Evolutionary conservation across 495 filamentous ascomycete species (phyloP), one percentile per base, ranked within the genome.

Genomic region (Daldinia vernicosa): DNA sequence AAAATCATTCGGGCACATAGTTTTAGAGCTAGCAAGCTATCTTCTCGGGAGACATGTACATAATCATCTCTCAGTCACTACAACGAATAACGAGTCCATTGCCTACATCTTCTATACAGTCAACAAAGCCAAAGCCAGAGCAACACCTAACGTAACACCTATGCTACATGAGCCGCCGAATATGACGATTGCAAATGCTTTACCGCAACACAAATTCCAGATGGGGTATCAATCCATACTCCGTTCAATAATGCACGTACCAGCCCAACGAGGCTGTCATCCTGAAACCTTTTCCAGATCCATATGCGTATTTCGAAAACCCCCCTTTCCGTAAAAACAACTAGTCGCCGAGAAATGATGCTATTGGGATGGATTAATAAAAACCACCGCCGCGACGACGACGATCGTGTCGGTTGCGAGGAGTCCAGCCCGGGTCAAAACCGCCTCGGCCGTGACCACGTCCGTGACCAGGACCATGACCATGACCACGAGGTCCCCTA

Each of bases 401-500:
- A 47, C 76, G 71, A 30, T 74, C 72, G 15, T 71, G 67, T 14
- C 72, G 72, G 51, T 68, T 71, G 35, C 70, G 70, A 9, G 70
- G 66, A 12, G 39, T 67, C 63, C 74, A 69, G 7, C 67, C 67
- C 5, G 66, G 57, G 17, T 73, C 70, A 39, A 70, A 72, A n/a
- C 73, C 63, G n/a, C 75, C 75, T 22, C 75, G 67, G 26, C 74
- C 60, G 45, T 71, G 75, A n/a, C 76, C 75, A 30, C 70, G 74
- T 45, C 76, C 76, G 26, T 72, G 70, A 1, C 69, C 61, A 22
- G 60, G 69, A 37, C 74, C 60, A 43, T 71, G 74, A 6, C 76
- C 75, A 40, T 66, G 69, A 35, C 69, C 67, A 57, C 75, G 75
- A 22, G 70, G 72, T 47, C 74, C 75, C 56, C 76, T 52, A 27